These are phyloP conservation scores for Stropharia rugosoannulata DNA, from an alignment of 768 basidiomycete species.

Conservation along the genomic window DNA sequence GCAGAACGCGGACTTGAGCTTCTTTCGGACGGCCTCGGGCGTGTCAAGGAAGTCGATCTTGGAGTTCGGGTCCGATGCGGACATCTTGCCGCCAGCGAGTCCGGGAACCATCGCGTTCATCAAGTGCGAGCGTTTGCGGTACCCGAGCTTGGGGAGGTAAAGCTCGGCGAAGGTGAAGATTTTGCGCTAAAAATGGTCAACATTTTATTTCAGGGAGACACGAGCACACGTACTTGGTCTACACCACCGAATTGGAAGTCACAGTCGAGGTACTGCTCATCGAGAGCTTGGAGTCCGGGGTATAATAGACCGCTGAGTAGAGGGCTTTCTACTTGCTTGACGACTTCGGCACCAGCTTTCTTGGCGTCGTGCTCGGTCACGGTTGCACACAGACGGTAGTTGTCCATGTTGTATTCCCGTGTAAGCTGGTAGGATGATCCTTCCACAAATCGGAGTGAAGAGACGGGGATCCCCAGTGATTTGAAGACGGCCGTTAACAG, in stretches of 20 bases:
- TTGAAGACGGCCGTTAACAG: conserved; percentile 81
- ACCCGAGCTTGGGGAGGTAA: conserved; percentile 92
- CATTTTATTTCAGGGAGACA: not conserved
- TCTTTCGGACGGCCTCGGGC: conserved; percentile 79
- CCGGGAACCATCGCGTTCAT: conserved; percentile 99
- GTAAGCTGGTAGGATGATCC: conserved; percentile 94
- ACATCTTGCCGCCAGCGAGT: conserved; percentile 95
- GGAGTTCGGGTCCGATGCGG: conserved; percentile 93
- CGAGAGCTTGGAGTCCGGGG: conserved; percentile 94
- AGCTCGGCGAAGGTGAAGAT: conserved; percentile 98
- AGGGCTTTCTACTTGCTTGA: conserved; percentile 94
- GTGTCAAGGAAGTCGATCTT: conserved; percentile 98
- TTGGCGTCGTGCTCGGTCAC: conserved; percentile 97
- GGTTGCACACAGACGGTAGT: conserved; percentile 88
- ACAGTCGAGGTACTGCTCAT: conserved; percentile 93
- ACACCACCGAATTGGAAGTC: conserved; percentile 99
- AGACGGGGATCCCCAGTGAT: conserved; percentile 87
- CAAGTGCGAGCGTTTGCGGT: conserved; percentile 91
- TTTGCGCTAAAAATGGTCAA: conserved; percentile 65
- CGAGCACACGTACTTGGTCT: conserved; percentile 70
- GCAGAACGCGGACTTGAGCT: conserved; percentile 91
- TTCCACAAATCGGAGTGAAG: conserved; percentile 78
- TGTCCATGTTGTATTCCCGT: conserved; percentile 91
- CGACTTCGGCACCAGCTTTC: conserved; percentile 98
- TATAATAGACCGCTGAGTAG: conserved; percentile 90